Conservation (phyloP, 257 asterid species). For the Cruciata laevipes region DNA sequence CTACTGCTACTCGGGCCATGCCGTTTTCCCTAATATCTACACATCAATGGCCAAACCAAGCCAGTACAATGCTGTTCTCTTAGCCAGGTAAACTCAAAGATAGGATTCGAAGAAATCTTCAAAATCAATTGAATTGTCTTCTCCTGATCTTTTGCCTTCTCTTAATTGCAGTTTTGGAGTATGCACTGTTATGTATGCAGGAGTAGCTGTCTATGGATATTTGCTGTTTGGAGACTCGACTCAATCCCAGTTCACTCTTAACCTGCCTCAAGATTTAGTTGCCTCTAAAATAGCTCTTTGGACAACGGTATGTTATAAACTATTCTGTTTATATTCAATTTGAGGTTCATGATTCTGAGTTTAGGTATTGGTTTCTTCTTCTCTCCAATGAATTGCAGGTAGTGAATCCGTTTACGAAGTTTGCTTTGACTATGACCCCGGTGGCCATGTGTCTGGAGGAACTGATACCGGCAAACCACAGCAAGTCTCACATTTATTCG, state of each 20-base stretch:
- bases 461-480: constrained; percentile 53
- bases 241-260: constrained; percentile 83
- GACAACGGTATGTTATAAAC: constrained; percentile 66
- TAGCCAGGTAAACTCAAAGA: constrained; percentile 41
- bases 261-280: constrained; percentile 69
- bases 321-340: background rate
- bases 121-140: background rate
- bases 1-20: constrained; percentile 93
- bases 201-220: constrained; percentile 80
- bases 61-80: constrained; percentile 71
- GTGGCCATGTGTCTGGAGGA: constrained; percentile 96
- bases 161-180: constrained; percentile 57
- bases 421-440: constrained; percentile 86
- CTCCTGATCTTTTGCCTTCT: background rate
- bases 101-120: no score
- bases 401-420: constrained; percentile 92
- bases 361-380: constrained; percentile 9
- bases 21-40: constrained; percentile 90
- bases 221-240: constrained; percentile 74
- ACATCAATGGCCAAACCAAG: constrained; percentile 74
- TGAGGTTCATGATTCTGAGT: background rate
- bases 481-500: constrained; percentile 47
- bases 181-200: constrained; percentile 68
- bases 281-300: constrained; percentile 87
- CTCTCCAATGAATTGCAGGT: constrained; percentile 45